Evolutionary conservation across 1,284 basidiomycete genomes (phyloP).

Genomic region (Agroathelia rolfsii): DNA sequence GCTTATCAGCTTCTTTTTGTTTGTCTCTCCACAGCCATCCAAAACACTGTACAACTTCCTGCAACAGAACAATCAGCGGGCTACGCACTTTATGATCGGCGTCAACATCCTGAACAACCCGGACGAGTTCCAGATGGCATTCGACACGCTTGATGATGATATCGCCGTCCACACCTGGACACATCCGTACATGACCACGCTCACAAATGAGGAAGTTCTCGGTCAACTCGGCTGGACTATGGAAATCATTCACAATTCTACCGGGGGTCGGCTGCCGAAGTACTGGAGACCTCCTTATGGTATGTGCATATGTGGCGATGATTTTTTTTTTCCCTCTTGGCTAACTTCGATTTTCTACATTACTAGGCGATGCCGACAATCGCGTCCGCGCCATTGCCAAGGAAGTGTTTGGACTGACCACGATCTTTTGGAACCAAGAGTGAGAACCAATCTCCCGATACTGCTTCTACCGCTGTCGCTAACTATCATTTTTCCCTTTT

Average conservation of each 20-base stretch:
- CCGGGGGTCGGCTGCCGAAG: slow-evolving; percentile 60
- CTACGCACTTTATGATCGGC: slow-evolving; percentile 83
- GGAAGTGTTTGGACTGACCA: slow-evolving; percentile 60
- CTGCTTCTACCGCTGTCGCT: slow-evolving; percentile 1
- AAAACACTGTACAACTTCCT: slow-evolving; percentile 45
- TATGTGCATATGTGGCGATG: too few species aligned
- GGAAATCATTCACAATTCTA: slow-evolving; percentile 73
- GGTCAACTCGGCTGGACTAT: slow-evolving; percentile 81
- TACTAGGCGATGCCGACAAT: slow-evolving; percentile 64
- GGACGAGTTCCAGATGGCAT: slow-evolving; percentile 42
- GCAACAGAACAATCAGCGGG: slow-evolving; percentile 42
- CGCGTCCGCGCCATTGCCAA: slow-evolving; percentile 66
- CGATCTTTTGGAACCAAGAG: slow-evolving; percentile 78
- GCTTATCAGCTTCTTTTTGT: slow-evolving; percentile 19
- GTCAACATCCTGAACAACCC: slow-evolving; percentile 53
- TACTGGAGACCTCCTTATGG: slow-evolving; percentile 77
- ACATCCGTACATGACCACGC: slow-evolving; percentile 74
- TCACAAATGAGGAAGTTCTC: slow-evolving; percentile 58
- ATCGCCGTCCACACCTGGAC: slow-evolving; percentile 77
- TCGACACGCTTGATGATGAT: slow-evolving; percentile 42
- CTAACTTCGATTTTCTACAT: too few species aligned
- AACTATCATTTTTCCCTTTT: slow-evolving; percentile 7
- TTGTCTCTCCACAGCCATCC: slow-evolving; percentile 23
- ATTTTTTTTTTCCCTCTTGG: too few species aligned
- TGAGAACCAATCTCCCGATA: slow-evolving; percentile 23